Conservation (phyloP, 495 filamentous ascomycete genomes). For the Aspergillus wentii region DNA sequence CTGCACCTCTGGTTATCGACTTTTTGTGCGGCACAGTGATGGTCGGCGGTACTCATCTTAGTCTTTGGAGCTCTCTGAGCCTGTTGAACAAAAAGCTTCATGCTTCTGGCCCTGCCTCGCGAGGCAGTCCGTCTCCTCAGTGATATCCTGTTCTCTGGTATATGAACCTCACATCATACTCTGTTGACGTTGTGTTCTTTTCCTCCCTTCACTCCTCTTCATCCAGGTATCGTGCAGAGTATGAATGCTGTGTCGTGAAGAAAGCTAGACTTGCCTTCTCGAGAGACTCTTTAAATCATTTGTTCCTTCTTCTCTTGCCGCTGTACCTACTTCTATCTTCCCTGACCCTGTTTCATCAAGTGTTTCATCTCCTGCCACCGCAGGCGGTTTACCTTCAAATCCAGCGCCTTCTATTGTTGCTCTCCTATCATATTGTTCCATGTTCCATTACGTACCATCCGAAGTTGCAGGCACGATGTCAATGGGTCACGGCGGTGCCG, state of each 20-base stretch:
- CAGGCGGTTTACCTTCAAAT: too few species aligned
- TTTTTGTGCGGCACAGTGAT: slow-evolving; percentile 31
- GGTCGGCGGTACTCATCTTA: slow-evolving; percentile 27
- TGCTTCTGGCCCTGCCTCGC: slow-evolving; percentile 31
- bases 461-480: slow-evolving; percentile 22
- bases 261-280: too few species aligned
- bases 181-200: too few species aligned
- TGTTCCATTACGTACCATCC: slow-evolving; percentile 15
- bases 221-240: not conserved
- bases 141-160: slow-evolving; percentile 21
- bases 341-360: slow-evolving; percentile 2
- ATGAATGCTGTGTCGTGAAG: too few species aligned
- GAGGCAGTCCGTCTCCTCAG: slow-evolving; percentile 28
- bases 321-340: not conserved
- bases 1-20: slow-evolving; percentile 22
- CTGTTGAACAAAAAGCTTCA: slow-evolving; percentile 31
- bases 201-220: slow-evolving; percentile 1
- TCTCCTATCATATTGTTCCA: slow-evolving; percentile 13
- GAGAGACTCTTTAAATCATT: too few species aligned
- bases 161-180: slow-evolving; percentile 12
- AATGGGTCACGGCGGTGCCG: slow-evolving; percentile 12
- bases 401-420: too few species aligned
- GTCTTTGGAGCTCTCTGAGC: slow-evolving; percentile 30
- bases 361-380: slow-evolving; percentile 27
- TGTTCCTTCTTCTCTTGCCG: not conserved